A percentile compares a stretch with the other conserved stretches of the same genome.
Evolutionary conservation across 2,329 filamentous ascomycete genomes (phyloP).

Genomic region (Trichophyton equinum): DNA sequence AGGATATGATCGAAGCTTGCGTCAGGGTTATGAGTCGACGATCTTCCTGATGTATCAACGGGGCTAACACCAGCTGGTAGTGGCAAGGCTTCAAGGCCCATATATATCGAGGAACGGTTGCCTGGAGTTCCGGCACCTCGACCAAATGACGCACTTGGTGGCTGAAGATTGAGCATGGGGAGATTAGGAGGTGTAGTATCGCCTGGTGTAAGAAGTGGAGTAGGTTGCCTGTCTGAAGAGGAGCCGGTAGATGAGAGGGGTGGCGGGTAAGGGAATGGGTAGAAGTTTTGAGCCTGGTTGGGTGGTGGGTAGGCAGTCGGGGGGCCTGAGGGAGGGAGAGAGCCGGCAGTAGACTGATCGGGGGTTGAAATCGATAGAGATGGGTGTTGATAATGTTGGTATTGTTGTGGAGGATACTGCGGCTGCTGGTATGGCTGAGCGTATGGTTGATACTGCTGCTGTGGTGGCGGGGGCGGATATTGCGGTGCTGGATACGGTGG

Average conservation of each 20-base stretch:
- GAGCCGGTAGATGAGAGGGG: conserved; percentile 15
- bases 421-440: conserved; percentile 2
- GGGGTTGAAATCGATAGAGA: neutral
- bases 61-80: conserved; percentile 32
- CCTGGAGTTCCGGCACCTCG: conserved; percentile 18
- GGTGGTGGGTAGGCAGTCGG: neutral
- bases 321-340: neutral
- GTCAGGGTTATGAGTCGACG: conserved; percentile 33
- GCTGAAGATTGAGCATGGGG: conserved; percentile 23
- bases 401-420: conserved; percentile 5
- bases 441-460: neutral
- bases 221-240: conserved; percentile 19
- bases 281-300: neutral
- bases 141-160: conserved; percentile 13
- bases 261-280: conserved; percentile 7
- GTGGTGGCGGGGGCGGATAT: neutral
- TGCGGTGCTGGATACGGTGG: neutral
- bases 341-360: neutral
- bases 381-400: neutral
- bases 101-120: conserved; percentile 33
- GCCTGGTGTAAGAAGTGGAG: conserved; percentile 22
- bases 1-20: conserved; percentile 40
- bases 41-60: conserved; percentile 28
- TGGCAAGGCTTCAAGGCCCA: conserved; percentile 35
- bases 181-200: conserved; percentile 18